Evolutionary conservation across 2,329 filamentous ascomycete species (phyloP).

Genomic region (Hypoxylon sp.): DNA sequence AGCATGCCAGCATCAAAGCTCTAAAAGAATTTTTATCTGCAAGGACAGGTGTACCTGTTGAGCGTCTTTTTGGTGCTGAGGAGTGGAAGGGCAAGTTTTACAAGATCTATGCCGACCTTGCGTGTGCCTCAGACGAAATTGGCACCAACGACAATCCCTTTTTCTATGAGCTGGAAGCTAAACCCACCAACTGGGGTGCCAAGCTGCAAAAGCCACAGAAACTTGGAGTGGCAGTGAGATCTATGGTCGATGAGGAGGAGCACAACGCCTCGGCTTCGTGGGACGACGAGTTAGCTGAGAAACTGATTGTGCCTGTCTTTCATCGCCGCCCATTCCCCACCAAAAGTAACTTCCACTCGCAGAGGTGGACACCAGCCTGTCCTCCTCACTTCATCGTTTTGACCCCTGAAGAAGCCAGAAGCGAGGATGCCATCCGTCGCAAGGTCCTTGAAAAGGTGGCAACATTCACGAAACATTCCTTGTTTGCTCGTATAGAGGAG

Average conservation of each 20-base stretch:
- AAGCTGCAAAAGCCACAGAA: conserved; percentile 62
- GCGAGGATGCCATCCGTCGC: conserved; percentile 78
- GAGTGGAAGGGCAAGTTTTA: conserved; percentile 88
- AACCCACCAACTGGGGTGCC: conserved; percentile 79
- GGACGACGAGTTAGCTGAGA: conserved; percentile 73
- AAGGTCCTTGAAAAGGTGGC: conserved; percentile 83
- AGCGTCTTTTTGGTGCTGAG: conserved; percentile 82
- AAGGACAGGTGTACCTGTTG: conserved; percentile 72
- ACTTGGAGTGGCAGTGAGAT: conserved; percentile 52
- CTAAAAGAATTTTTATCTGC: conserved; percentile 79
- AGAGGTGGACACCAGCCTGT: conserved; percentile 50
- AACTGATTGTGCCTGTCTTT: conserved; percentile 77
- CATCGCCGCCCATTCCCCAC: conserved; percentile 64
- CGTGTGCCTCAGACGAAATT: conserved; percentile 79
- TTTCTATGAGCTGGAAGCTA: conserved; percentile 80
- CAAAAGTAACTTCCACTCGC: conserved; percentile 49
- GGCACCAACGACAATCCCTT: conserved; percentile 73
- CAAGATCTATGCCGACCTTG: conserved; percentile 81
- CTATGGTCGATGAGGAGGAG: conserved; percentile 63
- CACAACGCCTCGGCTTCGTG: conserved; percentile 55
- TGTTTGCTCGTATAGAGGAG: conserved; percentile 67
- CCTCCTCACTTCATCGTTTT: conserved; percentile 79
- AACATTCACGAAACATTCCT: conserved; percentile 78
- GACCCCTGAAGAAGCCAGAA: conserved; percentile 76
- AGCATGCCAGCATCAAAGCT: conserved; percentile 75